phyloP scores from a whole-genome alignment of 1,284 basidiomycete genomes.

The Exobasidium rhododendri region DNA sequence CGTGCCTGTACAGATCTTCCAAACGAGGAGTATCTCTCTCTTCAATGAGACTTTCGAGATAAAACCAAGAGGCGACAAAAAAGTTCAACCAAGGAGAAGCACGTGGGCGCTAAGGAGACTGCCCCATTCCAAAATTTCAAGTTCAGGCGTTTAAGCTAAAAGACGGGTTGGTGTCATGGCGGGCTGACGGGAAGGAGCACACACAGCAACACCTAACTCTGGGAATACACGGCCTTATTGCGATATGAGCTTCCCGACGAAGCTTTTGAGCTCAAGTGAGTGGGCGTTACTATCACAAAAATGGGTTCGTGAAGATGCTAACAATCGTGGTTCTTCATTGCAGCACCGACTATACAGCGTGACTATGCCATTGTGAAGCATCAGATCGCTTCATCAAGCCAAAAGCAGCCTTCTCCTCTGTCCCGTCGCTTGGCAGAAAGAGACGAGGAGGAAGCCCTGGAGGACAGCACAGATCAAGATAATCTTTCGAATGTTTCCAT shows the following conservation, averaged over 20 bases:
- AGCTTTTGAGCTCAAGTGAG: background rate
- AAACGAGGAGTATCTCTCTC: background rate
- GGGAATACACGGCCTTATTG: too few species aligned
- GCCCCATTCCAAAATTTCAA: too few species aligned
- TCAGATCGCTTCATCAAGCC: background rate
- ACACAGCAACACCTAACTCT: too few species aligned
- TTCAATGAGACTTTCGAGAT: too few species aligned
- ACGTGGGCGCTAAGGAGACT: too few species aligned
- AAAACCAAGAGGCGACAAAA: background rate
- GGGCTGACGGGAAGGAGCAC: too few species aligned
- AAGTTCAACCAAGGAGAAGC: background rate
- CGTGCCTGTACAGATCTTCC: background rate
- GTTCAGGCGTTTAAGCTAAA: too few species aligned
- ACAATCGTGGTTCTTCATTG: too few species aligned
- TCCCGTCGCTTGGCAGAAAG: background rate
- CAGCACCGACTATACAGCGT: conserved; percentile 6
- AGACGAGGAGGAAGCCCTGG: background rate
- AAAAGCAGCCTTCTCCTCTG: background rate
- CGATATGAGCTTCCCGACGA: conserved; percentile 5
- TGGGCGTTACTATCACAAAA: too few species aligned
- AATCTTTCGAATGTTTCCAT: conserved; percentile 5
- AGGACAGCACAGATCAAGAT: background rate
- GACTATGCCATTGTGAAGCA: conserved; percentile 10
- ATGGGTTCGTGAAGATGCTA: too few species aligned
- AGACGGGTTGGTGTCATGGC: too few species aligned